phyloP scores from a whole-genome alignment of 2,329 filamentous ascomycete genomes.

The Bipolaris gigantea region DNA sequence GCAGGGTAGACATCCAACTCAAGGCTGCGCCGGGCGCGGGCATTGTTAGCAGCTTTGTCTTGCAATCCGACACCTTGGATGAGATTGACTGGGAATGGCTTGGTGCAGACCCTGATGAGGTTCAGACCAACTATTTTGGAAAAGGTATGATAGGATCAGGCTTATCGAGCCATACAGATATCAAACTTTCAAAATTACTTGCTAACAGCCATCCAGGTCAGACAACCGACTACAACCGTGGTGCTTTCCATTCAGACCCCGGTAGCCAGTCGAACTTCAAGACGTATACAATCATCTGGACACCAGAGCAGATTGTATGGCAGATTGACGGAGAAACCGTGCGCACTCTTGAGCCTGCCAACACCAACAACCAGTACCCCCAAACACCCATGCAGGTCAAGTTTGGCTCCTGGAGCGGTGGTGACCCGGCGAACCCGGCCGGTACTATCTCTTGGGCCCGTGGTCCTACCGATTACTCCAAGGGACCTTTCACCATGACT shows the following conservation, averaged over 20 bases:
- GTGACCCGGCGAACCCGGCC: slow-evolving; percentile 74
- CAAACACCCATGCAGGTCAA: slow-evolving; percentile 96
- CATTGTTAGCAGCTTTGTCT: slow-evolving; percentile 88
- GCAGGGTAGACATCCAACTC: slow-evolving; percentile 81
- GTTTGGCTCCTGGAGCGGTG: slow-evolving; percentile 89
- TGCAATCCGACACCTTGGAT: slow-evolving; percentile 89
- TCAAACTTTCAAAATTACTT: background rate
- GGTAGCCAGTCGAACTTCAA: slow-evolving; percentile 75
- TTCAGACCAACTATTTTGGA: slow-evolving; percentile 95
- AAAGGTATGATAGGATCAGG: background rate
- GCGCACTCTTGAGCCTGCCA: slow-evolving; percentile 69
- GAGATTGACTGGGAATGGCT: slow-evolving; percentile 99
- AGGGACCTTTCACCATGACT: slow-evolving; percentile 84
- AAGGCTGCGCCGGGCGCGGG: slow-evolving; percentile 85
- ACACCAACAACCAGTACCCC: slow-evolving; percentile 79
- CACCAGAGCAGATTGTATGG: slow-evolving; percentile 81
- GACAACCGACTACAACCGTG: slow-evolving; percentile 83
- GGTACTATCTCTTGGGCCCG: slow-evolving; percentile 91
- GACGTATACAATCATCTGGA: slow-evolving; percentile 94
- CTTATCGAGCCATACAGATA: background rate
- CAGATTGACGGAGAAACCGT: slow-evolving; percentile 76
- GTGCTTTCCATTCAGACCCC: slow-evolving; percentile 71
- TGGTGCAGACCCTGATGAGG: slow-evolving; percentile 71
- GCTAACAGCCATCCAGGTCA: slow-evolving; percentile 55
- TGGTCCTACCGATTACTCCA: slow-evolving; percentile 78